These are phyloP conservation scores for Xylaria sp. DNA, from an alignment of 2,329 filamentous ascomycete genomes.

Conservation along the genomic window DNA sequence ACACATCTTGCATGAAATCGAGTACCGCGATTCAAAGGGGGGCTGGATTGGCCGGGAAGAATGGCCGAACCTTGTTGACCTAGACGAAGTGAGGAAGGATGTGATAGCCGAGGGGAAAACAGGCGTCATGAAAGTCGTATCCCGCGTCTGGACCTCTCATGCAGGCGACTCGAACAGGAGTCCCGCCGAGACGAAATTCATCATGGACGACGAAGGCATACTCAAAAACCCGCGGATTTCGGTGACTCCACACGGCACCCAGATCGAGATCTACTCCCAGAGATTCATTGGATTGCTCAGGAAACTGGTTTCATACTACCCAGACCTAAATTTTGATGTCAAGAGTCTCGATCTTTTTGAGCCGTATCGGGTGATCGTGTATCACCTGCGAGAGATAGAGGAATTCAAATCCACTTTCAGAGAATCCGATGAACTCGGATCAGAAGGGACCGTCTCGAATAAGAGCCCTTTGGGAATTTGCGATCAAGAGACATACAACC, in stretches of 20 bases:
- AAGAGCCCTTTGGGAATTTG: neutral
- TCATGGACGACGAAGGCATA: neutral
- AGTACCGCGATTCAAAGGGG: neutral
- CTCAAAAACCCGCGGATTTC: neutral
- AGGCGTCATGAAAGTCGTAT: neutral
- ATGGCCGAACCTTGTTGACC: neutral
- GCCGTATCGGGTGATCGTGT: slow-evolving; percentile 2
- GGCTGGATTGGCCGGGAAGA: slow-evolving; percentile 1
- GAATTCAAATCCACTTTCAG: neutral
- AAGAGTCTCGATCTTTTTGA: neutral
- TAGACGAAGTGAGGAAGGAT: slow-evolving; percentile 1
- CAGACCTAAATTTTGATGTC: neutral
- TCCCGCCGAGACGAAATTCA: neutral
- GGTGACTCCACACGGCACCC: neutral
- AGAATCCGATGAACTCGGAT: neutral
- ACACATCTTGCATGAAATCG: neutral
- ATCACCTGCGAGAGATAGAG: slow-evolving; percentile 4
- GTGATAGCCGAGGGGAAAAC: neutral
- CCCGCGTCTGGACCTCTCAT: neutral
- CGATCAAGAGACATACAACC: neutral
- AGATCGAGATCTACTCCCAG: slow-evolving; percentile 1
- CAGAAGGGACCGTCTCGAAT: neutral
- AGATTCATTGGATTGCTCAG: slow-evolving; percentile 1
- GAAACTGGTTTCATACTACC: slow-evolving; percentile 4
- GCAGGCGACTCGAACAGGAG: neutral